Evolutionary conservation across 1,284 basidiomycete genomes (phyloP), one percentile per base, ranked within the genome.

Genomic region (Apiotrichum siamense): DNA sequence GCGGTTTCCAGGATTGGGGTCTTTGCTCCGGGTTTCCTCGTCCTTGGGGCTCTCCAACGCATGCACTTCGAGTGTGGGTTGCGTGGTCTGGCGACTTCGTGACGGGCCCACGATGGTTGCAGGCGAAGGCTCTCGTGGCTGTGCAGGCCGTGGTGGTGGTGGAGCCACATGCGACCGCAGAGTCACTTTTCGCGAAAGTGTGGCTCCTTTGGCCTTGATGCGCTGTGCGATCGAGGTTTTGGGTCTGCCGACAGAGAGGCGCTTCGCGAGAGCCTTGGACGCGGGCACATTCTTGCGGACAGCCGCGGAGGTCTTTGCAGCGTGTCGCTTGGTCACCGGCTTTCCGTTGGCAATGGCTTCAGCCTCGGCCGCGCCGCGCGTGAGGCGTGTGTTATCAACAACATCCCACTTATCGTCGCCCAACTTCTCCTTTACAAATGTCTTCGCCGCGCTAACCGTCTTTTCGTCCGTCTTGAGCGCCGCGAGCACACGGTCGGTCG

Each of bases 391-490:
- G 12, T 24, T 37, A 23, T 45, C 51, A 2, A 20, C 45, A 15
- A 42, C 25, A 7, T 51, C 42, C 39, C 49, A 57, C 36, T 51
- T 57, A 39, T 57, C 55, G 35, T 57, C 55, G 13, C 52, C 49
- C 52, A 54, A 54, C 24, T 57, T 51, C 18, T 54, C 52, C 47
- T 51, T 54, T 2, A 57, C 52, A 45, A 57, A 57, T 6, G 37
- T 57, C 49, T 57, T 57, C 9, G 52, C 55, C 0, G 55, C 55
- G 23, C 35, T 29, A 3, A 57, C 55, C 12, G 38, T 52, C 9
- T 37, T 32, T 9, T 31, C 23, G 23, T 57, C 55, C 15, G 55
- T 50, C 50, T 57, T 46, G 6, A 57, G 49, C 9, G 55, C 52
- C 6, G 52, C 52, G 13, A 57, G 55, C 3, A 57, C 47, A 17